These are phyloP conservation scores for Russula dissimulans DNA, from an alignment of 768 basidiomycete species.

Conservation along the genomic window DNA sequence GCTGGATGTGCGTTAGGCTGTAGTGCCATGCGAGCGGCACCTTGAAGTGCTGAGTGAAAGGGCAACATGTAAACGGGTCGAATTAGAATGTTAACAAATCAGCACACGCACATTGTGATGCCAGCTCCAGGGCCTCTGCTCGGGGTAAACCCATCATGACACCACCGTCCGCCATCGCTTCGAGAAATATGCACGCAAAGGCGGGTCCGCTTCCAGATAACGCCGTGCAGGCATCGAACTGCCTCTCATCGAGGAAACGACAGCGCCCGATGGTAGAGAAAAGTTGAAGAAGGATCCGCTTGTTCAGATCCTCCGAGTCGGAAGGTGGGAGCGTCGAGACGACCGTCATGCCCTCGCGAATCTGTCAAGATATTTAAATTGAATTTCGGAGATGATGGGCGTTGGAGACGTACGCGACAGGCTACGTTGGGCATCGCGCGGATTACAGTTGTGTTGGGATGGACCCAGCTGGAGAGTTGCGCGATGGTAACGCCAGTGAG, in stretches of 20 bases:
- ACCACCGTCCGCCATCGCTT: constrained; percentile 98
- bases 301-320: constrained; percentile 47
- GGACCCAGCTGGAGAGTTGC: constrained; percentile 71
- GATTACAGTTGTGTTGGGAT: constrained; percentile 71
- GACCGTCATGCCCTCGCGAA: constrained; percentile 98
- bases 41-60: constrained; percentile 67
- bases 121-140: constrained; percentile 87
- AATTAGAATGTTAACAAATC: neutral
- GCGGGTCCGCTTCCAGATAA: constrained; percentile 94
- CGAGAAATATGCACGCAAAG: constrained; percentile 92
- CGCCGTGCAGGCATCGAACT: constrained; percentile 97
- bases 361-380: constrained; percentile 38
- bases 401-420: constrained; percentile 57
- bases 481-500: constrained; percentile 91
- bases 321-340: constrained; percentile 62
- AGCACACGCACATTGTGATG: constrained; percentile 73
- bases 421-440: constrained; percentile 99
- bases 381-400: too few species aligned
- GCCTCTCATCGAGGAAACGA: constrained; percentile 94
- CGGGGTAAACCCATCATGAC: constrained; percentile 99
- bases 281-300: constrained; percentile 74
- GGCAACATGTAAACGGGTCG: neutral
- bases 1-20: constrained; percentile 88
- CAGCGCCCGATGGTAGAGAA: constrained; percentile 96
- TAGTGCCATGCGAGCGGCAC: constrained; percentile 91